Conservation (phyloP, 2,329 filamentous ascomycete species). For the Chalaropsis ovoidea region DNA sequence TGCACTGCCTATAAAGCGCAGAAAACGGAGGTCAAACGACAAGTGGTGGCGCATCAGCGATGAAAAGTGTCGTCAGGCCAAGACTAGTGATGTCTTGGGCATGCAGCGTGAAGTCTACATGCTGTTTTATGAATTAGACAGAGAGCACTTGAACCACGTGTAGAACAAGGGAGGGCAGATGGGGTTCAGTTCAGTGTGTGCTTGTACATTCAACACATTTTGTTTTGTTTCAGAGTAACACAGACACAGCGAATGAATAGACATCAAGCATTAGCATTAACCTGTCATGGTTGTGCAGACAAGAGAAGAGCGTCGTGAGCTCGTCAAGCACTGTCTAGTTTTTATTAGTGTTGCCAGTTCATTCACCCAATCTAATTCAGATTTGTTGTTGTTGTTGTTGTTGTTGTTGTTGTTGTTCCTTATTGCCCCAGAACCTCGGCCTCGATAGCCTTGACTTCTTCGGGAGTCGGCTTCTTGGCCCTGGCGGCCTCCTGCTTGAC, state of each 20-base stretch:
- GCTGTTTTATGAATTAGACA: slow-evolving; percentile 84
- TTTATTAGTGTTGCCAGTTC: slow-evolving; percentile 2
- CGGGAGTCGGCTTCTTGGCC: slow-evolving; percentile 32
- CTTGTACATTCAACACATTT: not conserved
- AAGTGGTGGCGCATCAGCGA: slow-evolving; percentile 97
- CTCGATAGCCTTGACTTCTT: slow-evolving; percentile 38
- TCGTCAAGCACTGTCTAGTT: not conserved
- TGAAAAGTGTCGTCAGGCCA: slow-evolving; percentile 90
- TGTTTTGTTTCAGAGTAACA: not conserved
- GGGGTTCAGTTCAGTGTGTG: too few species aligned
- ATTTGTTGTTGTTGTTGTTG: too few species aligned
- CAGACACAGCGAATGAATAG: not conserved
- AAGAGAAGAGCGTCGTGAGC: not conserved
- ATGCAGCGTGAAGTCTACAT: slow-evolving; percentile 97
- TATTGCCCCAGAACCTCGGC: slow-evolving; percentile 36
- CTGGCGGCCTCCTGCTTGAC: slow-evolving; percentile 34
- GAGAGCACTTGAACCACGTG: slow-evolving; percentile 31
- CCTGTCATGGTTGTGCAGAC: not conserved
- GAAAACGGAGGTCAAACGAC: slow-evolving; percentile 48
- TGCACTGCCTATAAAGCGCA: not conserved
- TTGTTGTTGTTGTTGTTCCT: not conserved
- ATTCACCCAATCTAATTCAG: not conserved
- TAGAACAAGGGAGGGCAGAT: slow-evolving; percentile 10
- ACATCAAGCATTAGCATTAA: slow-evolving; percentile 10
- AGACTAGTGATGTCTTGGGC: slow-evolving; percentile 76